Conservation (phyloP, 768 basidiomycete species). For the Tylopilus subfusipes region DNA sequence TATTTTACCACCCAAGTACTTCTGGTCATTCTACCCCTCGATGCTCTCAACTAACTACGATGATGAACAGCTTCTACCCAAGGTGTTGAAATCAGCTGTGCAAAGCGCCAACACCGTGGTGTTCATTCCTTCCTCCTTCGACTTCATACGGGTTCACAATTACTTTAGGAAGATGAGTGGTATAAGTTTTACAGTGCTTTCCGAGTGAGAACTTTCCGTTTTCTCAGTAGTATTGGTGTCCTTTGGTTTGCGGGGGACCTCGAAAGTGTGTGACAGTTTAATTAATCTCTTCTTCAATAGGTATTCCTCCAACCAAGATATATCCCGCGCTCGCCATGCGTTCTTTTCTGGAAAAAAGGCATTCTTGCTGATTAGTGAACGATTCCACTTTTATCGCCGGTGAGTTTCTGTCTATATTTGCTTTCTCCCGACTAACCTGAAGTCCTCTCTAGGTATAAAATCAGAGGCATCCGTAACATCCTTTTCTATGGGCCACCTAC, state of each 20-base stretch:
- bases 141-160: conserved; percentile 90
- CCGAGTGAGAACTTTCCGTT: conserved; percentile 58
- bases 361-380: conserved; percentile 88
- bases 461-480: conserved; percentile 88
- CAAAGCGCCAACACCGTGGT: conserved; percentile 85
- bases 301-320: conserved; percentile 91
- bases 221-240: neutral
- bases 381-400: conserved; percentile 98
- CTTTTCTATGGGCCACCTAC: conserved; percentile 92
- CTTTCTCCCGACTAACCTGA: neutral
- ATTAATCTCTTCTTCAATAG: conserved; percentile 36
- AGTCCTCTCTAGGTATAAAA: conserved; percentile 66
- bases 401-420: conserved; percentile 25
- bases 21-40: neutral
- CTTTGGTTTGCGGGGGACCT: neutral
- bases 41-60: neutral
- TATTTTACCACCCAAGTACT: conserved; percentile 82
- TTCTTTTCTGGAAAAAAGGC: conserved; percentile 88
- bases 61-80: conserved; percentile 65
- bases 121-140: conserved; percentile 93
- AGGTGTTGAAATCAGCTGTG: conserved; percentile 86
- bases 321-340: conserved; percentile 86
- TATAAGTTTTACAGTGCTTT: conserved; percentile 77
- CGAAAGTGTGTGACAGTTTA: neutral
- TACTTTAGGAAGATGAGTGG: conserved; percentile 72